phyloP scores from a whole-genome alignment of 495 filamentous ascomycete genomes.

The Gamarada debralockiae region DNA sequence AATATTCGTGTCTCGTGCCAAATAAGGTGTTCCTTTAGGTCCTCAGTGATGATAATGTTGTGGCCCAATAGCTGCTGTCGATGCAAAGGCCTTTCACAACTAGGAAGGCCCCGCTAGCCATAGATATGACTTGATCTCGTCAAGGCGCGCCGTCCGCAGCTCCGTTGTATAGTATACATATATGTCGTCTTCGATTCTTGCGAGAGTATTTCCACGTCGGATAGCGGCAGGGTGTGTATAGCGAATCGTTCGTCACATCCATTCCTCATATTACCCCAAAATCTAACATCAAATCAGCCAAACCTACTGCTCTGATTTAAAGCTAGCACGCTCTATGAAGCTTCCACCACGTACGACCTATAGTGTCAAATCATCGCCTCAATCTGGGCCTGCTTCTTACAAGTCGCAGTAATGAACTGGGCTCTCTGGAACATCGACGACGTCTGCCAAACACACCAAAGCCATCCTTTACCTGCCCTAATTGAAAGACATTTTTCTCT shows the following conservation, averaged over 20 bases:
- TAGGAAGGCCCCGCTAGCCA: constrained; percentile 11
- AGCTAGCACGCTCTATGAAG: constrained; percentile 62
- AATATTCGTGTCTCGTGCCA: constrained; percentile 48
- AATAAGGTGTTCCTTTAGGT: constrained; percentile 51
- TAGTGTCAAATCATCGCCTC: too few relatives aligned
- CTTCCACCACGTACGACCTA: too few relatives aligned
- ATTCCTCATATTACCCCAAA: too few relatives aligned
- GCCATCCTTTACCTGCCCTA: too few relatives aligned
- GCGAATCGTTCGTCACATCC: too few relatives aligned
- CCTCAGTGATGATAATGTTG: constrained; percentile 41
- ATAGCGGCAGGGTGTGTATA: constrained; percentile 8
- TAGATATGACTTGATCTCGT: constrained; percentile 2
- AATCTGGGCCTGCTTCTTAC: too few relatives aligned
- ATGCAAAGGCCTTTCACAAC: constrained; percentile 35
- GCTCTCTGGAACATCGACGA: too few relatives aligned
- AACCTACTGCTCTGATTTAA: constrained; percentile 49
- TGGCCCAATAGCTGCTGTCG: constrained; percentile 39
- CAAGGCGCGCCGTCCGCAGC: constrained; percentile 4
- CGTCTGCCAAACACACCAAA: too few relatives aligned
- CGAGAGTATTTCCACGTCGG: constrained; percentile 6
- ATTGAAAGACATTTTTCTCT: too few relatives aligned
- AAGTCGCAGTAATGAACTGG: too few relatives aligned
- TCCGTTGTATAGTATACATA: constrained; percentile 8
- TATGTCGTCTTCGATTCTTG: constrained; percentile 3
- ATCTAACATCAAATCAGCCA: constrained; percentile 66